Evolutionary conservation across 805 yeast species (phyloP).

Genomic region (Yarrowia phangngaensis): DNA sequence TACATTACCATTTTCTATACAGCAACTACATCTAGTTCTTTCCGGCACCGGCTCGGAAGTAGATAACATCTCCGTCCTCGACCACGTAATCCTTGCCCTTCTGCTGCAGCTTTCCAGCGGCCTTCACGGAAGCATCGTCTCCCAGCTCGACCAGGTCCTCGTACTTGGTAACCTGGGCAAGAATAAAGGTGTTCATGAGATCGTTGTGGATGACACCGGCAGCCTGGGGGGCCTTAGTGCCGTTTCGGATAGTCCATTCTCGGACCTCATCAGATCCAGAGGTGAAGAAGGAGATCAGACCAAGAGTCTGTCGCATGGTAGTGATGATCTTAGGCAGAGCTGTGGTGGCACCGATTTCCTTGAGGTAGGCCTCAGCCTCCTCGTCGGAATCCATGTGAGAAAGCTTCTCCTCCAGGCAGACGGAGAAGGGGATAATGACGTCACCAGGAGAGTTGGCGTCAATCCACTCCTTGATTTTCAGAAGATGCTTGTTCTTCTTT

Average conservation of each 20-base stretch:
- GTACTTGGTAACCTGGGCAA: constrained; percentile 88
- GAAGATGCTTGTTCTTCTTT: constrained; percentile 82
- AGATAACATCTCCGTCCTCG: constrained; percentile 90
- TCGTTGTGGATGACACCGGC: constrained; percentile 98
- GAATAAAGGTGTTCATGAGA: constrained; percentile 88
- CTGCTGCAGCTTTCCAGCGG: constrained; percentile 82
- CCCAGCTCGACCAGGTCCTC: constrained; percentile 68
- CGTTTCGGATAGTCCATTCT: constrained; percentile 94
- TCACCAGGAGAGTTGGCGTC: constrained; percentile 84
- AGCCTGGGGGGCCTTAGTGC: constrained; percentile 95
- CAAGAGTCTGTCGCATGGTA: constrained; percentile 80
- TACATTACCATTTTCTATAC: no score
- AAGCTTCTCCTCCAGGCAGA: constrained; percentile 85
- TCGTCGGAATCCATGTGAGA: constrained; percentile 82
- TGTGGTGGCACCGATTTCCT: constrained; percentile 66
- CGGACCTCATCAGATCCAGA: constrained; percentile 95
- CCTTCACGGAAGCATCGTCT: constrained; percentile 77
- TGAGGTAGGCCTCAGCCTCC: constrained; percentile 72
- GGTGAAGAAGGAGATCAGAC: constrained; percentile 90
- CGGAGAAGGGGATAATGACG: constrained; percentile 87
- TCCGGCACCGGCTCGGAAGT: constrained; percentile 92
- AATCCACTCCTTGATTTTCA: constrained; percentile 85
- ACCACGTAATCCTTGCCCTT: constrained; percentile 95
- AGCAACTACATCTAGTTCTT: constrained; percentile 64
- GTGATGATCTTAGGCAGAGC: constrained; percentile 83